Percentiles rank a stretch among this genome's conserved stretches.
Conservation (phyloP, 768 basidiomycete genomes). For the Fomitopsis serialis region DNA sequence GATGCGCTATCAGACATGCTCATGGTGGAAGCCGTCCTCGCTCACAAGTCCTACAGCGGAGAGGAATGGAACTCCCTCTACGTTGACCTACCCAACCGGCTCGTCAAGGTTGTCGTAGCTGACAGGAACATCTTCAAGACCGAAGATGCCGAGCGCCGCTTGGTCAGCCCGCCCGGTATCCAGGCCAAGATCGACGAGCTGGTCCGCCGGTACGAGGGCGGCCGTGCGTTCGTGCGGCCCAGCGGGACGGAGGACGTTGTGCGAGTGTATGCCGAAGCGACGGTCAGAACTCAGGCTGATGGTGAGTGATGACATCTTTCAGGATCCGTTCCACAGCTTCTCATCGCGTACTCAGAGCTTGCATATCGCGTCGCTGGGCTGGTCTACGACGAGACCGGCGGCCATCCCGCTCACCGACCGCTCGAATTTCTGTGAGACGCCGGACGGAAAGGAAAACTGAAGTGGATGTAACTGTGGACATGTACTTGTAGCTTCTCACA, state of each 20-base stretch:
- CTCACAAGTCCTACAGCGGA: slow-evolving; percentile 81
- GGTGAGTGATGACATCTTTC: slow-evolving; percentile 44
- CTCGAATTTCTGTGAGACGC: slow-evolving; percentile 61
- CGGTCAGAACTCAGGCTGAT: slow-evolving; percentile 66
- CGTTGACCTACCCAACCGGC: slow-evolving; percentile 87
- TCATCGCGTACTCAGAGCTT: slow-evolving; percentile 47
- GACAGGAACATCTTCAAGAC: slow-evolving; percentile 85
- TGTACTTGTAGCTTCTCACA: background rate
- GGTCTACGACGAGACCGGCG: slow-evolving; percentile 78
- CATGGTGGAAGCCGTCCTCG: slow-evolving; percentile 87
- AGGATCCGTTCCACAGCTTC: slow-evolving; percentile 1
- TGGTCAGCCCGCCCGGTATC: slow-evolving; percentile 74
- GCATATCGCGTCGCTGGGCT: slow-evolving; percentile 82
- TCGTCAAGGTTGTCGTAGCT: slow-evolving; percentile 87
- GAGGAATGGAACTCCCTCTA: slow-evolving; percentile 92
- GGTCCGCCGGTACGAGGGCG: slow-evolving; percentile 71
- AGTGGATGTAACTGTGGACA: background rate
- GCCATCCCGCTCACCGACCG: slow-evolving; percentile 72
- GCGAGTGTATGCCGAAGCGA: slow-evolving; percentile 93
- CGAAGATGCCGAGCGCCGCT: slow-evolving; percentile 86
- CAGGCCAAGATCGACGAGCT: slow-evolving; percentile 82
- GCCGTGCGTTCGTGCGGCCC: slow-evolving; percentile 90
- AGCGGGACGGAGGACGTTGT: slow-evolving; percentile 99
- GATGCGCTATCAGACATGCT: slow-evolving; percentile 96
- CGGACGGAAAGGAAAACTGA: background rate